Base-by-base conservation (phyloP, 1,284 basidiomycete genomes). In the Malassezia japonica region DNA sequence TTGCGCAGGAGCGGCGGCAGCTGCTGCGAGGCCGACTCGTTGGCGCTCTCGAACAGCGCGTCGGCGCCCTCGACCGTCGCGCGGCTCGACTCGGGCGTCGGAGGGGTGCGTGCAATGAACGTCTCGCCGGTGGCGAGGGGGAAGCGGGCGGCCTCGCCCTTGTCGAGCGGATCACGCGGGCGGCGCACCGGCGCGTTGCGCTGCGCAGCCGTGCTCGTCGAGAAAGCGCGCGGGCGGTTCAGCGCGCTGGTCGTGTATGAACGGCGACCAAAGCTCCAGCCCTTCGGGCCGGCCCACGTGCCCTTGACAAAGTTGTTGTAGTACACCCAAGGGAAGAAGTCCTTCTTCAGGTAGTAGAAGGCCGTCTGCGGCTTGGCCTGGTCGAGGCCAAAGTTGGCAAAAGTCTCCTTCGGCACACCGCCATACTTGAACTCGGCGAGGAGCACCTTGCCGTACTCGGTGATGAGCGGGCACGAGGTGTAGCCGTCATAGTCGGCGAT, bases 341-440 rank as follows among this genome's bases (percentile, higher is more conserved):
- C 83, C 80, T 83, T 94, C 76, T 92, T 95, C 55, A 98, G 74
- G 75, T 92, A 82, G 76, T 91, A 96, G 79, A 87, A 94, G 2
- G 82, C 64, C 50, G 83, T 84, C 62, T 51, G 55, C n/a, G 66
- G 62, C 42, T 50, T 54, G 23, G 53, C 51, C 50, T 70, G 67
- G 37, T 70, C 64, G 35, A 69, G 55, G 20, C 65, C 65, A 34
- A 63, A 58, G 32, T 62, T 38, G 33, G 35, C 28, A 34, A 70
- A 67, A 0, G 86, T 82, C 77, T 96, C 92, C 61, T 88, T 84
- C 4, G 88, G 86, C 70, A 82, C 79, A 6, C 82, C 75, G 25
- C 85, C 88, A 74, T 96, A 96, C 73, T 77, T 77, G 74, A 80
- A 81, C 75, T 96, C 92, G 29, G 87, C 85, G 51, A 94, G 78